Conservation (phyloP, 2,329 filamentous ascomycete genomes). For the Metarhizium sp. region DNA sequence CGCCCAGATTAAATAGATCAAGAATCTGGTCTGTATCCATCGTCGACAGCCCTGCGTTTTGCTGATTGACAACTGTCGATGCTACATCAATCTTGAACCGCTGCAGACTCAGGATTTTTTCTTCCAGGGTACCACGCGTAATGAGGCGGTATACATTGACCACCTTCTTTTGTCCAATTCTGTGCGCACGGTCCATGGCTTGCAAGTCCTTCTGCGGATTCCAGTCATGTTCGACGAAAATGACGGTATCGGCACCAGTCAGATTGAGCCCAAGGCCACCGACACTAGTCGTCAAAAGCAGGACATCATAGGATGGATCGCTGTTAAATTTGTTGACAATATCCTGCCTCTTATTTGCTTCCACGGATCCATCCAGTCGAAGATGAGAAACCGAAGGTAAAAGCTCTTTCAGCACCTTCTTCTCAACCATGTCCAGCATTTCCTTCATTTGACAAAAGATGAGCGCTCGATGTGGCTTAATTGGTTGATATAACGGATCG, state of each 20-base stretch:
- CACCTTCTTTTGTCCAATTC: constrained; percentile 98
- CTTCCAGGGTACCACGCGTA: constrained; percentile 89
- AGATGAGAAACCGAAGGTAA: constrained; percentile 90
- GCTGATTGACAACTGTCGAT: constrained; percentile 96
- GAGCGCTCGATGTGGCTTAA: constrained; percentile 90
- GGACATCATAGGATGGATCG: constrained; percentile 89
- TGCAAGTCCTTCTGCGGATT: constrained; percentile 98
- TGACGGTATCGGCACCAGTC: constrained; percentile 95
- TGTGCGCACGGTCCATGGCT: constrained; percentile 96
- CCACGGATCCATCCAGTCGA: constrained; percentile 87
- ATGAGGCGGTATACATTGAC: constrained; percentile 98
- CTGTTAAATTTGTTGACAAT: constrained; percentile 99
- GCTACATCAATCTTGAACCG: constrained; percentile 99
- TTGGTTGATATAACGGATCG: constrained; percentile 62
- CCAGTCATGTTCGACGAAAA: constrained; percentile 99
- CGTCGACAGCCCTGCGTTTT: constrained; percentile 85
- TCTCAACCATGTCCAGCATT: constrained; percentile 98
- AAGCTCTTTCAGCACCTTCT: constrained; percentile 80
- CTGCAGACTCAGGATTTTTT: constrained; percentile 97
- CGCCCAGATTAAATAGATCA: constrained; percentile 87
- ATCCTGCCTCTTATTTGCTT: constrained; percentile 87
- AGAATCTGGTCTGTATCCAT: constrained; percentile 99
- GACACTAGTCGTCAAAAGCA: constrained; percentile 89
- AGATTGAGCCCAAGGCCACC: constrained; percentile 91
- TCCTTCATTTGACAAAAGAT: constrained; percentile 99